A percentile compares a stretch with the other conserved stretches of the same genome.
Evolutionary conservation across 2,329 filamentous ascomycete genomes (phyloP).

Genomic region (Epichloe coenophiala): DNA sequence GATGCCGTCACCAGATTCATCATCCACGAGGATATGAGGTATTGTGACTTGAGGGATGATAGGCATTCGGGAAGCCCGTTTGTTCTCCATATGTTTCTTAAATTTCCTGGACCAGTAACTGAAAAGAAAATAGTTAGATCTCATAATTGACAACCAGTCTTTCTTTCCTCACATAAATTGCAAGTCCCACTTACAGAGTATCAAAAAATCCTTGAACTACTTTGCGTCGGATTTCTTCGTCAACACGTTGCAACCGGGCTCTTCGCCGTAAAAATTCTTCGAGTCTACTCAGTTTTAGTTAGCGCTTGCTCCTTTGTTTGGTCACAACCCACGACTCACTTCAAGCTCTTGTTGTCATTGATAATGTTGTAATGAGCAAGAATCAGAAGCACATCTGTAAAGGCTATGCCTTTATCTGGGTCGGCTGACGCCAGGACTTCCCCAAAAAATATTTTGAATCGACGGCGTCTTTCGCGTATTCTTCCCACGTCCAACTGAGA

Average conservation of each 20-base stretch:
- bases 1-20: conserved; percentile 42
- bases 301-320: neutral
- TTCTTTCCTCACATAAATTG: neutral
- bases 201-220: conserved; percentile 93
- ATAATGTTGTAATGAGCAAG: conserved; percentile 98
- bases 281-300: conserved; percentile 36
- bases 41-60: conserved; percentile 67
- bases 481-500: conserved; percentile 58
- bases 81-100: conserved; percentile 58
- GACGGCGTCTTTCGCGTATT: conserved; percentile 60
- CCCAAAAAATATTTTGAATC: conserved; percentile 92
- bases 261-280: conserved; percentile 90
- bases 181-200: conserved; percentile 47
- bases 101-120: conserved; percentile 77
- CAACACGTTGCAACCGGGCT: conserved; percentile 80
- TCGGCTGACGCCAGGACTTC: conserved; percentile 92
- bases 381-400: conserved; percentile 86
- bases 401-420: conserved; percentile 77
- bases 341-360: conserved; percentile 89
- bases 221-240: conserved; percentile 83
- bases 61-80: conserved; percentile 64
- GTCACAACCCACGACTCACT: conserved; percentile 32
- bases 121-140: neutral
- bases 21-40: conserved; percentile 82
- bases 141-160: neutral